Evolutionary conservation across 768 basidiomycete genomes (phyloP).

Genomic region (Krasilnikovozyma curviuscula): DNA sequence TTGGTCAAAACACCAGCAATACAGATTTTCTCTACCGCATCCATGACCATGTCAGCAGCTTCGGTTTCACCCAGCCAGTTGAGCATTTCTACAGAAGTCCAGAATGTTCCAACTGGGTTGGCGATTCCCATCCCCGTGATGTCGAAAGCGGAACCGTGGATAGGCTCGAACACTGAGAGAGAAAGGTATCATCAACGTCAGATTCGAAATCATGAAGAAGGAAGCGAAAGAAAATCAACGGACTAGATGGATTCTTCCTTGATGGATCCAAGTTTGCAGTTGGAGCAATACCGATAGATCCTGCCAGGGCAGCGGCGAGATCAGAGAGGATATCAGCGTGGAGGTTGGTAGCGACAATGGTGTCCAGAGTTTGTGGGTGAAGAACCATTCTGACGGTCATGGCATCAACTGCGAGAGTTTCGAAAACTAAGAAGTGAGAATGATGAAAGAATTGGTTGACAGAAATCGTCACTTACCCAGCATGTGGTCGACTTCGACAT

Average conservation of each 20-base stretch:
- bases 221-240: background rate
- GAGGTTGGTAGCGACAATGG: constrained; percentile 39
- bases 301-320: constrained; percentile 33
- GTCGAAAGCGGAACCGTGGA: constrained; percentile 41
- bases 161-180: constrained; percentile 35
- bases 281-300: constrained; percentile 40
- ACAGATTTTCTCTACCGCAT: constrained; percentile 4
- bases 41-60: constrained; percentile 28
- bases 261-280: constrained; percentile 36
- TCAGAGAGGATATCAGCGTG: constrained; percentile 42
- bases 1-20: constrained; percentile 2
- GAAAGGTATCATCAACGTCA: too few species aligned
- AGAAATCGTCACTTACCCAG: too few species aligned
- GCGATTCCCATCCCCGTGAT: constrained; percentile 39
- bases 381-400: constrained; percentile 33
- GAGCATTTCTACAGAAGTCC: constrained; percentile 39
- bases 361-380: constrained; percentile 37
- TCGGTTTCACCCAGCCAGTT: constrained; percentile 30
- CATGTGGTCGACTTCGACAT: constrained; percentile 30
- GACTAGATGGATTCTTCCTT: constrained; percentile 29
- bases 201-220: too few species aligned
- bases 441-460: too few species aligned
- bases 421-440: too few species aligned
- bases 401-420: constrained; percentile 41
- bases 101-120: constrained; percentile 40